Conservation (phyloP, 352 stramenopile species). For the Phytophthora sp. region DNA sequence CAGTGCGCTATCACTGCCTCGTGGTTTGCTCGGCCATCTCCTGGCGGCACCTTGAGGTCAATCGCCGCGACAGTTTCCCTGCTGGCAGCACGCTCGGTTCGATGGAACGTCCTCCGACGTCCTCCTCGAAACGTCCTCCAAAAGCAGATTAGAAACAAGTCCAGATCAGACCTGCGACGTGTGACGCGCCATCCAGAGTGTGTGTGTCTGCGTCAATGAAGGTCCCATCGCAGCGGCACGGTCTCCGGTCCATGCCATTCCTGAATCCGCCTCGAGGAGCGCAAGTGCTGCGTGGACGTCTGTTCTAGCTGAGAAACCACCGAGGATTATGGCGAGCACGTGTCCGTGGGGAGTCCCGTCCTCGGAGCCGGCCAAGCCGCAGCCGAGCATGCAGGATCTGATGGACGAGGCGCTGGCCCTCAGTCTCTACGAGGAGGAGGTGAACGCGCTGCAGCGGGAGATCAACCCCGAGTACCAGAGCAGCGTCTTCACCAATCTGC, state of each 20-base stretch:
- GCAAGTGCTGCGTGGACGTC: not conserved
- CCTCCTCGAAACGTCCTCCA: not conserved
- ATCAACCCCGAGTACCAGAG: constrained; percentile 45
- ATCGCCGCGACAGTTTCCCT: not conserved
- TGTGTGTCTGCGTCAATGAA: constrained; percentile 10
- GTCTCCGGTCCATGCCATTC: constrained; percentile 12
- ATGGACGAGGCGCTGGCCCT: constrained; percentile 76
- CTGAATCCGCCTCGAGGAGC: constrained; percentile 18
- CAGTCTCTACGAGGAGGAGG: constrained; percentile 70
- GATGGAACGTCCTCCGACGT: not conserved
- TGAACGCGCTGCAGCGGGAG: constrained; percentile 41
- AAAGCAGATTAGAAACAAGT: constrained; percentile 3
- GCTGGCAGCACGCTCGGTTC: not conserved
- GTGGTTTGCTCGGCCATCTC: not conserved
- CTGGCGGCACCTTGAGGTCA: constrained; percentile 9
- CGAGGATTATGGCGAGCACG: constrained; percentile 20
- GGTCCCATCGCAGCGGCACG: not conserved
- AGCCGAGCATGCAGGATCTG: constrained; percentile 61
- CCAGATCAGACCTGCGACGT: constrained; percentile 11
- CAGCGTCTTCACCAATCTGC: constrained; percentile 43
- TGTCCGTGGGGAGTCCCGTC: constrained; percentile 30
- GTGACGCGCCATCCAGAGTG: not conserved
- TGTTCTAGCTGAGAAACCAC: not conserved
- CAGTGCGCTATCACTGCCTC: not conserved
- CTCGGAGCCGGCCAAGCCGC: constrained; percentile 15